Evolutionary conservation across 1,284 basidiomycete species (phyloP).

Genomic region (Cryptococcus depauperatus): DNA sequence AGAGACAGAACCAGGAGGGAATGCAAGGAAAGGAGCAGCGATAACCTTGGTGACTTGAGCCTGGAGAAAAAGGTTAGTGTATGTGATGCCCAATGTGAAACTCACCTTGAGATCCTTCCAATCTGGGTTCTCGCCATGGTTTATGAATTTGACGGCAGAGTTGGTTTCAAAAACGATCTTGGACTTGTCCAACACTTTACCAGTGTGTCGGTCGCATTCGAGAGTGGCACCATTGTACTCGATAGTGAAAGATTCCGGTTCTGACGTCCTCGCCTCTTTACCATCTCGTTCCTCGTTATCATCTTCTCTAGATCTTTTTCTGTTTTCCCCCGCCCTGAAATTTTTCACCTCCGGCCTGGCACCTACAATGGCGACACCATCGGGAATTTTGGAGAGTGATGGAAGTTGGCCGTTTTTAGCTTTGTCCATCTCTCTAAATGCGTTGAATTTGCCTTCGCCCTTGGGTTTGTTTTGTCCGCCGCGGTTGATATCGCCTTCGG

Average conservation of each 20-base stretch:
- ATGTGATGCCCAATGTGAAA: slow-evolving; percentile 1
- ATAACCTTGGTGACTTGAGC: slow-evolving; percentile 23
- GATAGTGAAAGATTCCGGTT: slow-evolving; percentile 45
- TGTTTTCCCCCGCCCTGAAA: slow-evolving; percentile 9
- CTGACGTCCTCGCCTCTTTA: slow-evolving; percentile 49
- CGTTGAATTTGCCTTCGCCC: slow-evolving; percentile 58
- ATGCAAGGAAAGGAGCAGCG: slow-evolving; percentile 33
- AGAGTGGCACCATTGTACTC: slow-evolving; percentile 58
- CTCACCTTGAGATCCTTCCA: slow-evolving; percentile 50
- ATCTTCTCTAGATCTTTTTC: slow-evolving; percentile 31
- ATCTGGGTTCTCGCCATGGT: slow-evolving; percentile 42
- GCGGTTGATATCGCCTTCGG: slow-evolving; percentile 33
- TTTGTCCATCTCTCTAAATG: slow-evolving; percentile 71
- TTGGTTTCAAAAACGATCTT: slow-evolving; percentile 46
- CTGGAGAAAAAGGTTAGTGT: slow-evolving; percentile 9
- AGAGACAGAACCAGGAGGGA: slow-evolving; percentile 41
- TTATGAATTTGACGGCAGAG: slow-evolving; percentile 38
- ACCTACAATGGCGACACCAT: slow-evolving; percentile 37
- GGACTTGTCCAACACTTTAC: slow-evolving; percentile 39
- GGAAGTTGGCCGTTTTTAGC: slow-evolving; percentile 40
- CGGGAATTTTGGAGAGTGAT: slow-evolving; percentile 34
- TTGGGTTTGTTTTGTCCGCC: slow-evolving; percentile 25
- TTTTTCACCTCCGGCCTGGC: slow-evolving; percentile 11
- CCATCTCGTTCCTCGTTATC: slow-evolving; percentile 38
- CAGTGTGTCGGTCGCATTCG: slow-evolving; percentile 57